Base-by-base conservation (phyloP, 2,329 filamentous ascomycete genomes). In the Epichloe hybrida region DNA sequence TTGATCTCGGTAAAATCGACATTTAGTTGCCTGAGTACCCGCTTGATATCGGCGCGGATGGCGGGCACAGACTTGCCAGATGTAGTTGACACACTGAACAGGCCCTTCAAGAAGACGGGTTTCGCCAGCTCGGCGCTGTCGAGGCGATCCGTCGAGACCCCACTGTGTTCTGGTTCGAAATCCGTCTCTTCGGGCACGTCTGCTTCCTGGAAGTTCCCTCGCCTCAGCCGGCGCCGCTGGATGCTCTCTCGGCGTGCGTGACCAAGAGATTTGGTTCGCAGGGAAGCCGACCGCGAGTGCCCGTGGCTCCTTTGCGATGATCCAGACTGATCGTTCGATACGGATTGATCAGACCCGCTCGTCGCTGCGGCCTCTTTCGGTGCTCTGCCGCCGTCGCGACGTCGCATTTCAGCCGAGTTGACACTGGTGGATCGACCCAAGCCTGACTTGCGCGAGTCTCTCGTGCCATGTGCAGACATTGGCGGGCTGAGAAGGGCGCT, bases 11-110 rank as follows among this genome's bases (percentile, higher is more conserved):
- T 81, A 63, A 87, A 96, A 12, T 94, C 86, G n/a, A 97, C 88
- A 15, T 87, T 86, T 15, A 97, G 79, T 64, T 91, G 84, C 57
- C 83, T 84, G 49, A 98, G 70, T 3, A 97, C 93, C 47, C 91
- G 79, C 62, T 94, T 94, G 58, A 98, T 87, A 63, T 98, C 93
- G 6, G 81, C 74, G 39, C 91, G 82, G 55, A 98, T 98, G 53
- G 88, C 81, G 1, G 82, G 74, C 11, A 97, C 79, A 1, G 91
- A 88, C 63, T 94, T 95, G 62, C 84, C 93, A 52, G 89, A 96
- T 6, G 93, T 98, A 0, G 93, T 98, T 4, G 88, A 94, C 50
- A 97, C 93, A 61, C 91, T 97, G 70, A 98, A 97, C 17, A 98
- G 75, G 4, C 93, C 93, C 68, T 97, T 98, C 52, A 98, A 78